phyloP scores from a whole-genome alignment of 495 filamentous ascomycete species.

The Hypoxylon subgilvum region DNA sequence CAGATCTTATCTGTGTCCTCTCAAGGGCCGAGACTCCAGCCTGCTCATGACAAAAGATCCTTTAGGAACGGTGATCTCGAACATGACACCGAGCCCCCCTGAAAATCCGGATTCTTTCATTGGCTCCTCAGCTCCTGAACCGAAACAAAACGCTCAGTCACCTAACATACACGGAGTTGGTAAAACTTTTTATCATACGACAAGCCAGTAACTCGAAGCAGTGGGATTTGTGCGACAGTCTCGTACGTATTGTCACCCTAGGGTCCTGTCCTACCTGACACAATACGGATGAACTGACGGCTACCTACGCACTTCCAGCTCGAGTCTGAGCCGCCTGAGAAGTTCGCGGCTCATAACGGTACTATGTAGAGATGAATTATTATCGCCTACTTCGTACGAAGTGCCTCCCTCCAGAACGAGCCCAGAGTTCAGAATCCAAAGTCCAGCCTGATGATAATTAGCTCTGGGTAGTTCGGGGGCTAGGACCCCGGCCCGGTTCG shows the following conservation, averaged over 20 bases:
- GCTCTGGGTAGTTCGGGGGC: conserved; percentile 13
- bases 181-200: conserved; percentile 13
- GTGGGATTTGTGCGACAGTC: conserved; percentile 27
- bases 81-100: conserved; percentile 7
- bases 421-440: too few relatives aligned
- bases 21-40: conserved; percentile 3
- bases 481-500: conserved; percentile 31
- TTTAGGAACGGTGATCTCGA: conserved; percentile 19
- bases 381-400: too few relatives aligned
- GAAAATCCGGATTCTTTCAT: conserved; percentile 4
- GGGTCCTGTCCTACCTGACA: conserved; percentile 7
- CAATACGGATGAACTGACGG: conserved; percentile 1
- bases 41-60: conserved; percentile 10
- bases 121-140: conserved; percentile 6
- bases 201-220: conserved; percentile 9
- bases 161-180: background rate
- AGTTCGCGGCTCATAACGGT: conserved; percentile 8
- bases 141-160: conserved; percentile 11
- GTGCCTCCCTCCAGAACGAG: too few relatives aligned
- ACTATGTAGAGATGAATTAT: too few relatives aligned
- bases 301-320: conserved; percentile 9
- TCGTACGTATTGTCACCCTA: conserved; percentile 17
- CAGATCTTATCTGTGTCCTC: conserved; percentile 18
- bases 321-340: conserved; percentile 3
- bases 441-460: background rate